Evolutionary conservation across 495 filamentous ascomycete species (phyloP).

Genomic region (Symbiotaphrina buchneri): DNA sequence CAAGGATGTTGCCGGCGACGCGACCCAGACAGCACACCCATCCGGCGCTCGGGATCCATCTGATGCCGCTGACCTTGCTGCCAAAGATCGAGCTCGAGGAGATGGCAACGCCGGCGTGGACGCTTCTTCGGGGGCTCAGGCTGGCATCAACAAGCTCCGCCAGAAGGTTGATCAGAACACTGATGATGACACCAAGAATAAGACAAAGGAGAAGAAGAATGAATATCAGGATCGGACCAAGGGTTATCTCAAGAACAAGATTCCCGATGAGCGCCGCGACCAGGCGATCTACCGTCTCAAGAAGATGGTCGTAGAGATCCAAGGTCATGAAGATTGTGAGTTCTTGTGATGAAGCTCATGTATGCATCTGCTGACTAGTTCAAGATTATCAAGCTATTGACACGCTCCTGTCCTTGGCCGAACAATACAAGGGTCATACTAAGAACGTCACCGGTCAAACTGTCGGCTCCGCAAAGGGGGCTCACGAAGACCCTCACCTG

Average conservation of each 20-base stretch:
- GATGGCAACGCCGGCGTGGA: constrained; percentile 27
- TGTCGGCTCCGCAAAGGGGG: constrained; percentile 42
- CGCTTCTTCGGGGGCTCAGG: constrained; percentile 22
- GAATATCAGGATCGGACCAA: constrained; percentile 33
- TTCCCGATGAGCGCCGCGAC: constrained; percentile 85
- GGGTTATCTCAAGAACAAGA: constrained; percentile 58
- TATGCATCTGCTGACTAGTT: constrained; percentile 8
- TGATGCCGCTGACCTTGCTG: constrained; percentile 19
- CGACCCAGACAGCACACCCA: constrained; percentile 27
- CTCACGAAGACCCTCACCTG: constrained; percentile 34
- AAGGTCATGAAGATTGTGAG: constrained; percentile 75
- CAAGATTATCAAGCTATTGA: constrained; percentile 66
- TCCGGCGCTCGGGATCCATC: constrained; percentile 23
- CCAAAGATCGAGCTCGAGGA: constrained; percentile 21
- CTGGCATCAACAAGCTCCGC: constrained; percentile 25
- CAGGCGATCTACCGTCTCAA: constrained; percentile 84
- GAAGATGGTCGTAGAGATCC: constrained; percentile 94
- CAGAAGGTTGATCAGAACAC: constrained; percentile 25
- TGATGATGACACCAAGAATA: constrained; percentile 39
- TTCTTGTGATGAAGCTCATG: constrained; percentile 50
- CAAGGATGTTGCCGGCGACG: constrained; percentile 28
- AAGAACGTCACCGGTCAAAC: constrained; percentile 38
- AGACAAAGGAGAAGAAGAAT: constrained; percentile 29
- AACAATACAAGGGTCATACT: constrained; percentile 63
- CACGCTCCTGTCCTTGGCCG: constrained; percentile 62